Conservation (phyloP, 495 filamentous ascomycete species). For the Aspergillus bertholletiae region DNA sequence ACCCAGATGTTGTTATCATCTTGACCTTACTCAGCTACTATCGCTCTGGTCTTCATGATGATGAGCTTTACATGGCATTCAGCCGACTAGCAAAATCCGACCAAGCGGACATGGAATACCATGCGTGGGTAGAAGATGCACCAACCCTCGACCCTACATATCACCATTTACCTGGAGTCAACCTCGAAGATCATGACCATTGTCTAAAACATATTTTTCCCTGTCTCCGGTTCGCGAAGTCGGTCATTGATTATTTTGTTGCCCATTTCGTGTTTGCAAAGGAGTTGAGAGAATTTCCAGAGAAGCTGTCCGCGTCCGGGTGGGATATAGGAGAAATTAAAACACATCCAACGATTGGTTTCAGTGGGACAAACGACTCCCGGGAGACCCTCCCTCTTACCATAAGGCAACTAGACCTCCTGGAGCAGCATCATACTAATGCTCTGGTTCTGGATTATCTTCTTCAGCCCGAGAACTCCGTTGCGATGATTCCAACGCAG, state of each 20-base stretch:
- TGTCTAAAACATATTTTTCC: conserved; percentile 47
- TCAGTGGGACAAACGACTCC: conserved; percentile 72
- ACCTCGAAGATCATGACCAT: conserved; percentile 50
- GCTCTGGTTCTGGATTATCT: conserved; percentile 58
- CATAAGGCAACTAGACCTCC: conserved; percentile 54
- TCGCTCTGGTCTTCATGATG: conserved; percentile 55
- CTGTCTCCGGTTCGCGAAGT: conserved; percentile 42
- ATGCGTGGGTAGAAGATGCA: conserved; percentile 44
- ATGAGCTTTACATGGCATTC: conserved; percentile 49
- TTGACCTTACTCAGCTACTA: conserved; percentile 71
- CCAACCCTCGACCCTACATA: too few relatives aligned
- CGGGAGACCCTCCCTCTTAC: conserved; percentile 52
- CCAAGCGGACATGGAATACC: conserved; percentile 53
- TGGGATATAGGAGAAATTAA: conserved; percentile 54
- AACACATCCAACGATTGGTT: conserved; percentile 49
- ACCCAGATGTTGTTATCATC: conserved; percentile 66
- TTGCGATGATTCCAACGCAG: background rate
- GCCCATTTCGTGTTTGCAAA: conserved; percentile 57
- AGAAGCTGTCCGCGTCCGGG: conserved; percentile 62
- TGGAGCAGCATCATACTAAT: conserved; percentile 57
- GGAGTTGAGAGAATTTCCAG: conserved; percentile 57
- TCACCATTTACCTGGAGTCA: too few relatives aligned
- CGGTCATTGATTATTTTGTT: conserved; percentile 59
- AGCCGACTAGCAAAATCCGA: conserved; percentile 50
- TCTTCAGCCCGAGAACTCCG: conserved; percentile 26